Evolutionary conservation across 495 filamentous ascomycete species (phyloP).

Genomic region (Penicillium atrosanguineum): DNA sequence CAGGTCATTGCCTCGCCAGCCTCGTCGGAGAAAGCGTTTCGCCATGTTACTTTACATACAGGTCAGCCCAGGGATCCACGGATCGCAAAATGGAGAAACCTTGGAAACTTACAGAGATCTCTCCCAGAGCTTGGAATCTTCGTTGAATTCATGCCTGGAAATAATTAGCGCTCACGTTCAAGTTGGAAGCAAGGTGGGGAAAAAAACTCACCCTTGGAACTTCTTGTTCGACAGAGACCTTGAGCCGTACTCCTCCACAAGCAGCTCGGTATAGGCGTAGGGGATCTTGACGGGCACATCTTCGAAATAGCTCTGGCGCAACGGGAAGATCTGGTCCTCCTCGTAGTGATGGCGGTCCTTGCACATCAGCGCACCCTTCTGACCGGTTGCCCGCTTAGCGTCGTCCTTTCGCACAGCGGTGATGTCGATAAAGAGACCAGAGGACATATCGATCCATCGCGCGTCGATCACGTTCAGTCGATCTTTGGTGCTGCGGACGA

Average conservation of each 20-base stretch:
- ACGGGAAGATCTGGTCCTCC: slow-evolving; percentile 71
- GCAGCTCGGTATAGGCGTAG: slow-evolving; percentile 67
- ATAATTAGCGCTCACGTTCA: background rate
- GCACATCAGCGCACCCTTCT: slow-evolving; percentile 47
- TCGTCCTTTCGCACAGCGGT: slow-evolving; percentile 53
- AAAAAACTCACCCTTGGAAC: slow-evolving; percentile 57
- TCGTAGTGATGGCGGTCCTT: slow-evolving; percentile 58
- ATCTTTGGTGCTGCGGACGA: slow-evolving; percentile 44
- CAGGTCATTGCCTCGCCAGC: slow-evolving; percentile 6
- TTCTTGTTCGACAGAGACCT: slow-evolving; percentile 61
- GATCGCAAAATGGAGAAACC: background rate
- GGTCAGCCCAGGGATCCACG: background rate
- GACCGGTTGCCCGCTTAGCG: slow-evolving; percentile 28
- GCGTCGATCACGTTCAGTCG: slow-evolving; percentile 57
- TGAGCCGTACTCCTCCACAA: slow-evolving; percentile 72
- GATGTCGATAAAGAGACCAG: slow-evolving; percentile 63
- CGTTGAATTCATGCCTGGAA: slow-evolving; percentile 37
- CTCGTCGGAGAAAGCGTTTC: slow-evolving; percentile 17
- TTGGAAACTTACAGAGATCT: slow-evolving; percentile 7
- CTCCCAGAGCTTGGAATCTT: slow-evolving; percentile 35
- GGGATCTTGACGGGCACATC: slow-evolving; percentile 72
- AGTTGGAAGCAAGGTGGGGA: background rate
- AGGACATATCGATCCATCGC: slow-evolving; percentile 59
- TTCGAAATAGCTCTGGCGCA: slow-evolving; percentile 77
- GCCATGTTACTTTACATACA: background rate